Evolutionary conservation across 2,329 filamentous ascomycete species (phyloP).

Genomic region (Apiospora koreana): DNA sequence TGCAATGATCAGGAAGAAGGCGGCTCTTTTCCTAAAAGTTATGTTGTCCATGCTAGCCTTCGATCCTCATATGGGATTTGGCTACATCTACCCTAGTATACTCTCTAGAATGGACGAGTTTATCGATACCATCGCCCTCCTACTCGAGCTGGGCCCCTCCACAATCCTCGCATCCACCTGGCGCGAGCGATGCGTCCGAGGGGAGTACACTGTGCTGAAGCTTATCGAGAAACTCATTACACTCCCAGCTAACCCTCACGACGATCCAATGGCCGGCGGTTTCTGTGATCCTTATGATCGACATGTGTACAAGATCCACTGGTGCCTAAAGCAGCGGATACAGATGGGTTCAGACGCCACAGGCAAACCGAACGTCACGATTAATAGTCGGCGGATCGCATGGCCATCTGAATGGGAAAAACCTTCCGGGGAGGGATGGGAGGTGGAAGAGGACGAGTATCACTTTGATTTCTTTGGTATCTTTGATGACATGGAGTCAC

Average conservation of each 20-base stretch:
- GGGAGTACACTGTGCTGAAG: background rate
- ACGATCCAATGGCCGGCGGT: fast-evolving
- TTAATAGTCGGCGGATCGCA: background rate
- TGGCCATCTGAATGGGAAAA: background rate
- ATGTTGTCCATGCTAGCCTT: background rate
- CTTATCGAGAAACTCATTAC: background rate
- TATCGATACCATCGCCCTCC: background rate
- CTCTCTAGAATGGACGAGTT: background rate
- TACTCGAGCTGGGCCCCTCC: background rate
- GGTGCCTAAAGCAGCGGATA: background rate
- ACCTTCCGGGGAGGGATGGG: background rate
- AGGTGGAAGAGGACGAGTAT: too few species aligned
- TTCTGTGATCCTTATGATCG: background rate
- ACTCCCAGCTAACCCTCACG: background rate
- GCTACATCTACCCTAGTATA: background rate
- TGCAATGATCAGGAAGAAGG: background rate
- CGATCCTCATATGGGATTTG: too few species aligned
- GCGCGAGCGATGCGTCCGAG: too few species aligned
- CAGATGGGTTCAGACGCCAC: background rate
- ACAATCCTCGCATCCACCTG: background rate
- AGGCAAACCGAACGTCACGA: background rate
- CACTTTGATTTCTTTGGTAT: background rate
- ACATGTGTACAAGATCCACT: background rate
- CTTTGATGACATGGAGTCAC: background rate
- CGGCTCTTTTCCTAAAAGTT: background rate